These are phyloP conservation scores for Globisporangium sylvaticum DNA, from an alignment of 352 stramenopile genomes.

Conservation along the genomic window DNA sequence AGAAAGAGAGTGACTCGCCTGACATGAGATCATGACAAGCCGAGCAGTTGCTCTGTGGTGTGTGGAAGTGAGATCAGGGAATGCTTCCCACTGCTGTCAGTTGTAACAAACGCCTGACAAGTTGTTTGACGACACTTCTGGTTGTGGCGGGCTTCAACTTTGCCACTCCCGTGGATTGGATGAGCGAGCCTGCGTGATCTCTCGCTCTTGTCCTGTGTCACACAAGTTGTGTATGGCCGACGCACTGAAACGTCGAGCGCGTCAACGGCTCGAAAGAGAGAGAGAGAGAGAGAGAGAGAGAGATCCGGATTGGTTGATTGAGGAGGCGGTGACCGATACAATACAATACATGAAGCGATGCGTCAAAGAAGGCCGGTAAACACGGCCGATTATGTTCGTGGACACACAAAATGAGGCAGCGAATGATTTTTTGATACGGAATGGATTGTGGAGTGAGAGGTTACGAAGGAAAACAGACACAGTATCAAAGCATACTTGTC, in stretches of 20 bases:
- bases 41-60: too few species aligned
- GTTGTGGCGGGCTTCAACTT: background rate
- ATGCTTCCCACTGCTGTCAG: background rate
- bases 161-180: background rate
- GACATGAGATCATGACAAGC: too few species aligned
- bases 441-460: background rate
- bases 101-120: background rate
- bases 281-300: background rate
- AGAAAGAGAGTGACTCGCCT: background rate
- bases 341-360: background rate
- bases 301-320: background rate
- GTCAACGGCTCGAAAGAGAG: background rate
- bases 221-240: too few species aligned
- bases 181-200: background rate
- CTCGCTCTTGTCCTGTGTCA: too few species aligned
- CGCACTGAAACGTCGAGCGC: background rate
- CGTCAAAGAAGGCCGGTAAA: background rate
- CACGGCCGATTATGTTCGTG: background rate
- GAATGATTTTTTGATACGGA: background rate
- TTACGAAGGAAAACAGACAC: background rate
- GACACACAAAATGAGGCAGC: background rate
- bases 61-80: background rate
- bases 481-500: background rate
- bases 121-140: too few species aligned
- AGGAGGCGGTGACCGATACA: background rate